phyloP scores from a whole-genome alignment of 441 rosid species.

The Erodium chrysanthum region DNA sequence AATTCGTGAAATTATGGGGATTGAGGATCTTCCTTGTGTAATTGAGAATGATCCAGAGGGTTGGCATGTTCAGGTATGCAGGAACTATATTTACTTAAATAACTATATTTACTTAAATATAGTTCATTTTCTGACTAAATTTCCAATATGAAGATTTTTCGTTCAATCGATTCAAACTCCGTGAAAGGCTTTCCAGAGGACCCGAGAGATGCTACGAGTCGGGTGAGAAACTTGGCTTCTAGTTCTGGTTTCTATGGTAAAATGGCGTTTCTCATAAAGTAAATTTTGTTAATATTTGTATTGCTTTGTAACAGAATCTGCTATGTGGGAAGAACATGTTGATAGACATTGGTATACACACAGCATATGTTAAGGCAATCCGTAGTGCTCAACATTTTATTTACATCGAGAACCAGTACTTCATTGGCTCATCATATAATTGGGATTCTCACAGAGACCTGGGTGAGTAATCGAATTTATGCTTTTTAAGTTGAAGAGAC shows the following conservation, averaged over 20 bases:
- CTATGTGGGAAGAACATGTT: conserved; percentile 84
- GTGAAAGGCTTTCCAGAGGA: conserved; percentile 86
- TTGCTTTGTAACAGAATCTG: conserved; percentile 54
- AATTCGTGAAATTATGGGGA: conserved; percentile 68
- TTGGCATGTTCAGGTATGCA: conserved; percentile 91
- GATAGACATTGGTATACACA: conserved; percentile 96
- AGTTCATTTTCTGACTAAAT: background rate
- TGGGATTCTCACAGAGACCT: conserved; percentile 69
- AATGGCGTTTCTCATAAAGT: no score
- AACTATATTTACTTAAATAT: no score
- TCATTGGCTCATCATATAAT: conserved; percentile 80
- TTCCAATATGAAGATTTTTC: conserved; percentile 55
- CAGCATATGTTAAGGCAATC: conserved; percentile 94
- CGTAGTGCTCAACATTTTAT: conserved; percentile 94
- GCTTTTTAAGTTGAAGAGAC: no score
- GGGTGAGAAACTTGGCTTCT: conserved; percentile 32
- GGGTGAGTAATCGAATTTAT: conserved; percentile 33
- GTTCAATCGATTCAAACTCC: conserved; percentile 90
- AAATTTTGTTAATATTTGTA: conserved; percentile 1
- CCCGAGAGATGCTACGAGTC: conserved; percentile 57
- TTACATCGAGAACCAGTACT: conserved; percentile 94
- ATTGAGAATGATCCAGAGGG: conserved; percentile 51
- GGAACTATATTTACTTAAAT: no score
- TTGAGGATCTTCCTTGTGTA: conserved; percentile 39
- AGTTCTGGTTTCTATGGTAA: background rate